phyloP scores from a whole-genome alignment of 495 filamentous ascomycete species.

The Thozetella sp. region DNA sequence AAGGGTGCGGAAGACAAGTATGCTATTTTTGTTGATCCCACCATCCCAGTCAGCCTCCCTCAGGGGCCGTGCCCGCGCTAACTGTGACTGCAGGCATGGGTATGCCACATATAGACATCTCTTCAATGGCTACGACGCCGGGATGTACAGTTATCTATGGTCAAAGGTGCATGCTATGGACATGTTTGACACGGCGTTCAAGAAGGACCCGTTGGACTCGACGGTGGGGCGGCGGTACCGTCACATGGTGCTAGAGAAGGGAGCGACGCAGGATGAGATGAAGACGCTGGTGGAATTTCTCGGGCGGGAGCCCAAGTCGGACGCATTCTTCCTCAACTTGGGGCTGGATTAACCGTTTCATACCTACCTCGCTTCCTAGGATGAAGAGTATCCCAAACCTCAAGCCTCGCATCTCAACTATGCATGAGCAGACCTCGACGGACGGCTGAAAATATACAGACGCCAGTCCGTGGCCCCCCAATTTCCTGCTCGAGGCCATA shows the following conservation, averaged over 20 bases:
- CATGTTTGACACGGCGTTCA: constrained; percentile 1
- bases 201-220: background rate
- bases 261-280: background rate
- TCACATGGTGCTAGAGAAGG: background rate
- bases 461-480: too few relatives aligned
- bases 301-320: background rate
- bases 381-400: too few relatives aligned
- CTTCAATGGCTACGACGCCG: background rate
- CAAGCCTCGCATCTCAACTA: too few relatives aligned
- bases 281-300: background rate
- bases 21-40: background rate
- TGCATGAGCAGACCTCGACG: too few relatives aligned
- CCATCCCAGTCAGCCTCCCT: too few relatives aligned
- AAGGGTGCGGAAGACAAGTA: background rate
- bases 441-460: too few relatives aligned
- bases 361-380: too few relatives aligned
- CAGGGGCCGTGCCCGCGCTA: background rate
- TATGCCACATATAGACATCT: background rate
- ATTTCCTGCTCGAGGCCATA: too few relatives aligned
- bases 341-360: too few relatives aligned
- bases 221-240: background rate
- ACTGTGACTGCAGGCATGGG: background rate
- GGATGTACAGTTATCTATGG: constrained; percentile 2
- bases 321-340: too few relatives aligned
- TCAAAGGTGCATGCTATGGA: background rate